Evolutionary conservation across 1,284 basidiomycete species (phyloP), one percentile per base, ranked within the genome.

Genomic region (Pseudozyma thailandica): DNA sequence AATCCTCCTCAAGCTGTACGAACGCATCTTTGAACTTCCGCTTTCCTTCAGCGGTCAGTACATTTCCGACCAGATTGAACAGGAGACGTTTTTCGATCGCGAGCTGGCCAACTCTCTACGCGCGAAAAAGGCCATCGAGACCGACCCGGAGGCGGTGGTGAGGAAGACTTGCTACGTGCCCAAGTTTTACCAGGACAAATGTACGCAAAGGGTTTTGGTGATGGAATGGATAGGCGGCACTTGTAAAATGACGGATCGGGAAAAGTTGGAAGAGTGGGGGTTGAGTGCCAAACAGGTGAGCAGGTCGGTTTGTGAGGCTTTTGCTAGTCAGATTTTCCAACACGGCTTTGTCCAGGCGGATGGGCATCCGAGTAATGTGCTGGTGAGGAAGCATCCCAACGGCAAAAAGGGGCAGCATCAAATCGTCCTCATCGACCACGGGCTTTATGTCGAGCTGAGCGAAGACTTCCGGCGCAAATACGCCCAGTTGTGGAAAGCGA

Each of bases 321-420:
- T 77, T 50, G 70, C 78, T 2, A 70, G 72, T 28, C 75, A 78
- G 51, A 79, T 80, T 47, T 80, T 80, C 51, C 75, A 79, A 48
- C 72, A 77, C 44, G 78, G 78, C 2, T 74, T 77, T 31, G 69
- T 80, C 2, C 78, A 80, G 41, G 77, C 76, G 1, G 77, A 80
- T 43, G 78, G 78, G 1, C 78, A 80, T 51, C 66, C 73, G 9
- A 53, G 47, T 37, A 79, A 79, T 46, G 69, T 80, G 15, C 45
- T 80, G 3, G 76, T 80, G 12, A 46, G 78, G 6, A 50, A 60
- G 18, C 77, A 80, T 60, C 78, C 78, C 1, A 71, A 75, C 41
- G 76, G 68, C 21, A 65, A 59, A 37, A 62, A 62, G 43, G 73
- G 73, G 0, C 61, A 62, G 45, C 75, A 79, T 42, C 78, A 80